Evolutionary conservation across 2,329 filamentous ascomycete species (phyloP).

Genomic region (Leptographium flavum): DNA sequence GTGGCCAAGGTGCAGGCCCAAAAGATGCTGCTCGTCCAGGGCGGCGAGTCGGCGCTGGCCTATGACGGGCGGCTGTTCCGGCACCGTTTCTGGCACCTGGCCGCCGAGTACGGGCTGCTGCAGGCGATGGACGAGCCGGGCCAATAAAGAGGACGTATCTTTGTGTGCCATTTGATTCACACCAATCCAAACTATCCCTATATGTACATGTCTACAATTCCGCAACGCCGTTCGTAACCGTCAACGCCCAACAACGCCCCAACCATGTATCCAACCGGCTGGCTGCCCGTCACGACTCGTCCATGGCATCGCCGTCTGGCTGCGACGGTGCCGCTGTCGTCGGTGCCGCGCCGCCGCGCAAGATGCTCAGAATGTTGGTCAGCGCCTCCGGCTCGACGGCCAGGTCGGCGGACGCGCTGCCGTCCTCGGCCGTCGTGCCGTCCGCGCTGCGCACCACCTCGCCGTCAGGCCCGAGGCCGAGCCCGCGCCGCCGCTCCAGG

Average conservation of each 20-base stretch:
- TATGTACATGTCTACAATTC: too few relatives aligned
- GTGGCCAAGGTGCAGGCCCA: slow-evolving; percentile 15
- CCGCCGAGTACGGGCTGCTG: slow-evolving; percentile 25
- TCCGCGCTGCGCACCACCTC: slow-evolving; percentile 36
- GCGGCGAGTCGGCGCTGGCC: not conserved
- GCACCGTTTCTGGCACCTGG: slow-evolving; percentile 36
- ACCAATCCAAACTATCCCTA: too few relatives aligned
- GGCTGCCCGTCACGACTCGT: slow-evolving; percentile 15
- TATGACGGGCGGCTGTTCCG: slow-evolving; percentile 24
- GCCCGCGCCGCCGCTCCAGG: slow-evolving; percentile 53
- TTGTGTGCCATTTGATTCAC: too few relatives aligned
- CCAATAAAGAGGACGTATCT: too few relatives aligned
- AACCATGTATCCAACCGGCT: too few relatives aligned
- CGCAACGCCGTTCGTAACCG: too few relatives aligned
- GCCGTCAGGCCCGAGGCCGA: slow-evolving; percentile 48
- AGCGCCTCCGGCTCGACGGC: slow-evolving; percentile 26
- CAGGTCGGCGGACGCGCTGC: slow-evolving; percentile 28
- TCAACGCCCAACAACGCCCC: too few relatives aligned
- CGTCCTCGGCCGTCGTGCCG: not conserved
- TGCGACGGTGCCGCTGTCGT: not conserved
- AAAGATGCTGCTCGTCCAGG: slow-evolving; percentile 3
- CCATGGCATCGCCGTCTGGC: slow-evolving; percentile 14
- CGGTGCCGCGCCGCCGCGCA: slow-evolving; percentile 4
- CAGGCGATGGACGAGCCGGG: too few relatives aligned
- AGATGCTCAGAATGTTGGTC: slow-evolving; percentile 10